phyloP scores from a whole-genome alignment of 2,329 filamentous ascomycete genomes.

The Trichophyton verrucosum region DNA sequence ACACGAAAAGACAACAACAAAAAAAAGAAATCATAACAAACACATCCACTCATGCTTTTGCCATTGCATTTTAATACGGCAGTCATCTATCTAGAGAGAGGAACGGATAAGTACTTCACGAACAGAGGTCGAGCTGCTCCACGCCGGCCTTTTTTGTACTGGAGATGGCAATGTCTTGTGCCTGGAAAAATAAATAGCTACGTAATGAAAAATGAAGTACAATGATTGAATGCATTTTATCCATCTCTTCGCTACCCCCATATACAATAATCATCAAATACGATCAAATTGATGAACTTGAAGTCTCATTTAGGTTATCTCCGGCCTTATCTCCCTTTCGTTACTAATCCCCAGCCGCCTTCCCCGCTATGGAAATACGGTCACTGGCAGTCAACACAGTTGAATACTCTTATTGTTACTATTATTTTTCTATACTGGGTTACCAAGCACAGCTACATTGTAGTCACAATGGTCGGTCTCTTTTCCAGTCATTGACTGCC shows the following conservation, averaged over 20 bases:
- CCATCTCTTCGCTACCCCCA: too few relatives aligned
- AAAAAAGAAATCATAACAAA: background rate
- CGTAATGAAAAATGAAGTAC: background rate
- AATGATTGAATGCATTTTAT: background rate
- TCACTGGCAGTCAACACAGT: background rate
- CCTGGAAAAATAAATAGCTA: background rate
- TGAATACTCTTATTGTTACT: constrained; percentile 14
- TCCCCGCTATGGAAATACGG: background rate
- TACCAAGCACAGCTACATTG: background rate
- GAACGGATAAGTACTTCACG: background rate
- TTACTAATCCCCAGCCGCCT: background rate
- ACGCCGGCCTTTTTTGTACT: background rate
- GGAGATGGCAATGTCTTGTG: background rate
- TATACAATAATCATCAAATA: background rate
- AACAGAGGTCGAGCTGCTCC: background rate
- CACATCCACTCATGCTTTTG: background rate
- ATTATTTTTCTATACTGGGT: background rate
- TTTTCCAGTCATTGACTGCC: too few relatives aligned
- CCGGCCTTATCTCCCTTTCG: background rate
- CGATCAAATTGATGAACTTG: background rate
- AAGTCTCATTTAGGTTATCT: background rate
- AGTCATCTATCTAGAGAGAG: background rate
- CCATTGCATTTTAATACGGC: background rate
- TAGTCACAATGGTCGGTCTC: background rate
- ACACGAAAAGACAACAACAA: background rate